Evolutionary conservation across 2,329 filamentous ascomycete genomes (phyloP).

Genomic region (Dryadomyces quercivorus): DNA sequence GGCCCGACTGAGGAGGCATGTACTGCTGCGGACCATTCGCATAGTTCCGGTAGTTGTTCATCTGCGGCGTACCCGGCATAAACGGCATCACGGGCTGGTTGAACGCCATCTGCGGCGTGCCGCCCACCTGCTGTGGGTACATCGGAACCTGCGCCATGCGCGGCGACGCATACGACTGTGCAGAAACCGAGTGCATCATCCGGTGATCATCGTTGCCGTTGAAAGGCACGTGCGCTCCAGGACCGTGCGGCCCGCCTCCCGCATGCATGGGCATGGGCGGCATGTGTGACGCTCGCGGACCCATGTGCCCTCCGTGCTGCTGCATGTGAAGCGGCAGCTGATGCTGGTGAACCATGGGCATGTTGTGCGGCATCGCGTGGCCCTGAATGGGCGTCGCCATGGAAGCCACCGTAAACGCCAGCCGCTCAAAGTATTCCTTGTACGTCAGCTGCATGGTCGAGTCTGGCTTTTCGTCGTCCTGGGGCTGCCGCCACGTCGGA

Average conservation of each 20-base stretch:
- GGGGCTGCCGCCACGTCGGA: slow-evolving; percentile 68
- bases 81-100: slow-evolving; percentile 61
- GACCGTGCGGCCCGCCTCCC: slow-evolving; percentile 48
- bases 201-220: slow-evolving; percentile 63
- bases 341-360: slow-evolving; percentile 69
- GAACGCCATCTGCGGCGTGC: slow-evolving; percentile 58
- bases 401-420: slow-evolving; percentile 32
- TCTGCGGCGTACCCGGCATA: slow-evolving; percentile 58
- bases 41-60: slow-evolving; percentile 57
- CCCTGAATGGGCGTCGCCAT: slow-evolving; percentile 46
- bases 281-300: slow-evolving; percentile 60
- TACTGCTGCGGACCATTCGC: slow-evolving; percentile 66
- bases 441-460: slow-evolving; percentile 57
- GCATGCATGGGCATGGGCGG: slow-evolving; percentile 66
- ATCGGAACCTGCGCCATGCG: slow-evolving; percentile 60
- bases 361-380: slow-evolving; percentile 51
- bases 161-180: slow-evolving; percentile 77
- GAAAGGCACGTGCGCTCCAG: slow-evolving; percentile 51
- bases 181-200: slow-evolving; percentile 78
- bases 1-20: slow-evolving; percentile 54
- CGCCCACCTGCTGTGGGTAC: slow-evolving; percentile 57
- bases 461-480: slow-evolving; percentile 61
- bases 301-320: slow-evolving; percentile 57
- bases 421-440: slow-evolving; percentile 65
- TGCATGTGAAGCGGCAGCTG: slow-evolving; percentile 58